Percentiles rank a stretch among this genome's conserved stretches.
These are phyloP conservation scores for Yamadazyma siamensis DNA, from an alignment of 1,139 yeast genomes.

Conservation along the genomic window DNA sequence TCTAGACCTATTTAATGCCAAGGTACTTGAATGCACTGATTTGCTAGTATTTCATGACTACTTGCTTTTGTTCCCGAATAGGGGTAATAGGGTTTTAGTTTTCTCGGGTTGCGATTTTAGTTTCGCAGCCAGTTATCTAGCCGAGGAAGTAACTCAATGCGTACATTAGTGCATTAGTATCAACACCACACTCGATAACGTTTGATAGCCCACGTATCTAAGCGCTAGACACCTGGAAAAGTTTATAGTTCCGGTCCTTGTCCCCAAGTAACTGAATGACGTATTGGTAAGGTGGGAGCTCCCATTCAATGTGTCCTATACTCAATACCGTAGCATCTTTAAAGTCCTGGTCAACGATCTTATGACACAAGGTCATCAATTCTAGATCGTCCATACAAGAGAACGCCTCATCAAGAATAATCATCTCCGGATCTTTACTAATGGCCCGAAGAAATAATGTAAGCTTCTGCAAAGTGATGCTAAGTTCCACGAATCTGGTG, in stretches of 20 bases:
- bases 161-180: too few species aligned
- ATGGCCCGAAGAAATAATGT: slow-evolving; percentile 73
- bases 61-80: too few species aligned
- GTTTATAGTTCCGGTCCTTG: slow-evolving; percentile 21
- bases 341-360: slow-evolving; percentile 51
- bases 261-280: slow-evolving; percentile 34
- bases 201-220: too few species aligned
- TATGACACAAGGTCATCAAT: slow-evolving; percentile 63
- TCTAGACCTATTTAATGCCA: too few species aligned
- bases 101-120: too few species aligned
- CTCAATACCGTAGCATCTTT: slow-evolving; percentile 63
- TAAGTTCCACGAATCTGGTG: slow-evolving; percentile 47
- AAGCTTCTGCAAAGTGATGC: slow-evolving; percentile 75
- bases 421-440: slow-evolving; percentile 68
- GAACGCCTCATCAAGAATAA: slow-evolving; percentile 89
- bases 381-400: slow-evolving; percentile 77
- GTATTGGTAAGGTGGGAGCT: slow-evolving; percentile 34
- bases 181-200: too few species aligned
- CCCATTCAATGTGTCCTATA: slow-evolving; percentile 73
- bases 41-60: too few species aligned
- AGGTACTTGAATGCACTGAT: too few species aligned
- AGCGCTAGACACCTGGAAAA: slow-evolving; percentile 12
- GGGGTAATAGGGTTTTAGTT: too few species aligned
- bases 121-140: too few species aligned
- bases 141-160: too few species aligned